Base-by-base conservation (phyloP, 1,139 yeast species). In the Yamadazyma trypodendri region DNA sequence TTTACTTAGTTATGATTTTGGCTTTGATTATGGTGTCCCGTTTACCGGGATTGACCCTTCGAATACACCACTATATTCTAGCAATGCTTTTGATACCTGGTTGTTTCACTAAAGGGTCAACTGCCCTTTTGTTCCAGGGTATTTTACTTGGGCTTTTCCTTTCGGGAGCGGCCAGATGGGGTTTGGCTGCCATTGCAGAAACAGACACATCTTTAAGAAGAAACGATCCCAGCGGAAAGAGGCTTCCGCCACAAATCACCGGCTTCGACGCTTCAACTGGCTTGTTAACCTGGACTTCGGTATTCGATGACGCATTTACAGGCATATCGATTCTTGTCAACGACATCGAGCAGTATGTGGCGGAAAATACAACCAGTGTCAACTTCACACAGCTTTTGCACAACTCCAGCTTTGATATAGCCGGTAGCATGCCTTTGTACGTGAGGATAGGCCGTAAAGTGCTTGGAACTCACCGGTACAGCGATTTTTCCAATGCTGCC, bases 141-240 rank as follows among this genome's bases (percentile, higher is more conserved):
- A 73, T 92, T 2, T 64, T 92, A 18, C 58, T 87, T 1, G 98
- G 97, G 0, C 65, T 90, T 27, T 75, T 85, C 39, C 70, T 89
- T 7, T 84, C 92, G 16, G 98, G 98, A 0, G 79, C 88, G 2
- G 81, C 95, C 0, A 69, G 95, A 42, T 90, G 98, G 98, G 97
- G 94, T 37, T 81, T 84, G 52, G 97, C 95, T 2, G 81, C 96
- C 16, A 81, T 90, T 41, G 79, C 85, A 2, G 96, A 90, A 54
- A 88, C 97, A 0, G 75, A 75, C 32, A 64, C 72, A 10, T 75
- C 88, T 11, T 61, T 89, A 34, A 61, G 79, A 43, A 65, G 96
- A 48, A 84, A 84, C 20, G 96, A 87, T 48, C 95, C 95, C 0
- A 68, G 77, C 31, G 85, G 84, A 0, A 69, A 61, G 10, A 55